Evolutionary conservation across 2,329 filamentous ascomycete genomes (phyloP), one percentile per base, ranked within the genome.

Genomic region (Colletotrichum navitas): DNA sequence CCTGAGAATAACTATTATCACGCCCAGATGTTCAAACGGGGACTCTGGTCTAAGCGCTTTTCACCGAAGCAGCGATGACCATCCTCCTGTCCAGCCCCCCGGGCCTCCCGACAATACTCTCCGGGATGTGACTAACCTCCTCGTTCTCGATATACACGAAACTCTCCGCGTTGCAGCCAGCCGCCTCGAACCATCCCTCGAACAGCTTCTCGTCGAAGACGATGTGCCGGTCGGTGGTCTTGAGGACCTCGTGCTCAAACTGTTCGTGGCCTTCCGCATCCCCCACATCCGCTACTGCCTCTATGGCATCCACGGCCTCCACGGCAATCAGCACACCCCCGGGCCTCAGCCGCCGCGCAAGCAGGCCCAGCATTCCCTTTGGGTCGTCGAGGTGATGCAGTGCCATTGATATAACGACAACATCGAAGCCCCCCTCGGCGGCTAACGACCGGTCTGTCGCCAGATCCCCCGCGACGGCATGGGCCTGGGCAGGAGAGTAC

Each of bases 141-240:
- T 56, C 61, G n/a, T 74, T 56, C 34, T 73, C 58, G 12, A 72
- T 39, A 14, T 58, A 69, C 41, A 54, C 14, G 34, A 72, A 72
- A 7, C n/a, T 49, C 3, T 24, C 84, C 5, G 81, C 79, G 0
- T 82, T 85, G 32, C 86, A 83, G 0, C 92, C 92, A 0, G 75
- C 78, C 10, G 66, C 74, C 5, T 68, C 68, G 24, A 76, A 79
- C 24, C 70, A 74, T 1, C 14, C 21, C 18, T 66, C 71, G 2
- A 80, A 62, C 7, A 78, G 74, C 0, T 41, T 54, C 36, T 79
- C 75, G 1, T 54, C 59, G 18, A 80, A 81, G 3, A 49, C 43
- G 0, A 77, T 77, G 39, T 74, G 69, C 1, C 74, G 71, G 2
- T 70, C 73, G 12, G 78, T 74, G 2, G 71, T 76, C 8, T 76